Conservation (phyloP, 2,329 filamentous ascomycete species). For the Cryphonectria naterciae region DNA sequence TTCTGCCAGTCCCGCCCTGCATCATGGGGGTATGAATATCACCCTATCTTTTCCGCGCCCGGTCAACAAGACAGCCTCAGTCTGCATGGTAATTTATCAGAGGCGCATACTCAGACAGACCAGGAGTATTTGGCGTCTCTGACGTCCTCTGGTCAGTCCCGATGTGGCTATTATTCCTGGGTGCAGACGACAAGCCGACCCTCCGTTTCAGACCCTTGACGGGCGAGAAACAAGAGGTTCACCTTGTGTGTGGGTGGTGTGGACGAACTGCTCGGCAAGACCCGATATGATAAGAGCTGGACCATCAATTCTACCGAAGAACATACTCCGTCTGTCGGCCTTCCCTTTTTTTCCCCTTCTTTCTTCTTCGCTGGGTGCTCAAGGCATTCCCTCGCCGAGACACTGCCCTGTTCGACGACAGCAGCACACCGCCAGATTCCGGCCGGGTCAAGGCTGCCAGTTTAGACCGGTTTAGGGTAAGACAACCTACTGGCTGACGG, state of each 20-base stretch:
- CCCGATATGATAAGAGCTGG: neutral
- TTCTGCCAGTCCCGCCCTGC: conserved; percentile 15
- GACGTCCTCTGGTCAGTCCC: neutral
- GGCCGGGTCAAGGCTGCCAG: neutral
- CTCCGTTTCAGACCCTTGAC: neutral
- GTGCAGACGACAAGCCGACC: neutral
- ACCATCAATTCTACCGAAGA: neutral
- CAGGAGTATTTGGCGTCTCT: neutral
- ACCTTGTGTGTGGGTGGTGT: too few species aligned
- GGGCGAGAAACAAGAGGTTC: neutral
- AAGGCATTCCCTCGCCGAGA: neutral
- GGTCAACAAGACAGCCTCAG: conserved; percentile 9
- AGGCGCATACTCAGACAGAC: neutral
- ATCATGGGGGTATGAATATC: neutral
- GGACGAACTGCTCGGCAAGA: neutral
- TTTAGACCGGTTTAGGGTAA: neutral
- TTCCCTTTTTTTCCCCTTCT: neutral
- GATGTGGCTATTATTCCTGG: neutral
- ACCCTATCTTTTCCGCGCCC: conserved; percentile 7
- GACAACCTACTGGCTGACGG: conserved; percentile 2
- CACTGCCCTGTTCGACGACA: conserved; percentile 1
- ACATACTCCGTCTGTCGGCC: neutral
- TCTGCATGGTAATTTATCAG: neutral
- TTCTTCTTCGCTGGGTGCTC: neutral
- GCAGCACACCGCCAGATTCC: conserved; percentile 26